These are phyloP conservation scores for Odontarrhena argentea DNA, from an alignment of 345 rosid genomes.

Conservation along the genomic window DNA sequence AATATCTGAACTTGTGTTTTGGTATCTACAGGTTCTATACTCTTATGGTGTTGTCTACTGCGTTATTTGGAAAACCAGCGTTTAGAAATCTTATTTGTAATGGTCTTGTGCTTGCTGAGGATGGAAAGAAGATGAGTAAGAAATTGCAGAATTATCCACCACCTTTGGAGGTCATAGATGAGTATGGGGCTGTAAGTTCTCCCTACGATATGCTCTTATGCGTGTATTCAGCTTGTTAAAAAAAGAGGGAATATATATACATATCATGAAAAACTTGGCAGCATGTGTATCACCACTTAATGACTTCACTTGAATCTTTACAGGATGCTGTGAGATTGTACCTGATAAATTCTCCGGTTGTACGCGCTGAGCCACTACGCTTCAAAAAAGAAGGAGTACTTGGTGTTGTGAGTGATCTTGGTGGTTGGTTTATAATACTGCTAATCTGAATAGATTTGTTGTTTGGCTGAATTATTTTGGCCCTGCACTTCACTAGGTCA, in stretches of 20 bases:
- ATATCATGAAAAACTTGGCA: not conserved
- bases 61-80: conserved; percentile 92
- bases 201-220: not conserved
- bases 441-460: conserved; percentile 26
- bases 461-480: conserved; percentile 26
- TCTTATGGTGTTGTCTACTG: conserved; percentile 98
- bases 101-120: conserved; percentile 96
- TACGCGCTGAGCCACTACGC: conserved; percentile 93
- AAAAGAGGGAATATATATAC: too few species aligned
- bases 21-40: conserved; percentile 79
- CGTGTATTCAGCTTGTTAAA: too few species aligned
- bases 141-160: conserved; percentile 87
- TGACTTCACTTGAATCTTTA: conserved; percentile 25
- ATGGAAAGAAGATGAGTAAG: conserved; percentile 99
- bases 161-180: conserved; percentile 84
- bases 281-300: conserved; percentile 16
- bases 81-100: conserved; percentile 94
- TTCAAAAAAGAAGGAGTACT: conserved; percentile 93
- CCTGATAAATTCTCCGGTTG: conserved; percentile 97
- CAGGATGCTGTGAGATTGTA: conserved; percentile 96
- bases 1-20: conserved; percentile 5
- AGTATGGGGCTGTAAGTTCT: conserved; percentile 90
- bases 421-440: conserved; percentile 1
- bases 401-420: conserved; percentile 77
- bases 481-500: conserved; percentile 59